Base-by-base conservation (phyloP, 352 stramenopile genomes). In the Phytopythium ostracodes region DNA sequence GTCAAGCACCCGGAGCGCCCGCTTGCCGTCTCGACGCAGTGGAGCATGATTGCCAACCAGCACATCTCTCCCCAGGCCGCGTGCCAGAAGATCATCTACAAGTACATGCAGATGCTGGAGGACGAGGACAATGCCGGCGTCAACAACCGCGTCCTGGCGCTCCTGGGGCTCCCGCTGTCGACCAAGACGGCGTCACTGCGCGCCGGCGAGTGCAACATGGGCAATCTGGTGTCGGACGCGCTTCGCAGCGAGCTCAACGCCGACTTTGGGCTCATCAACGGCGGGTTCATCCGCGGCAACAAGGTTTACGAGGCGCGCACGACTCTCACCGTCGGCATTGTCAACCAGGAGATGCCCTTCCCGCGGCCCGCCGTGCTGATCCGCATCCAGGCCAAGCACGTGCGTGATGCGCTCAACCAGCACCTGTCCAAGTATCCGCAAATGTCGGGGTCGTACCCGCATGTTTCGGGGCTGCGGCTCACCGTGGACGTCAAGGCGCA, bases 201-300 rank as follows among this genome's bases (percentile, higher is more conserved):
- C 25, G 75, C 75, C 56, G 75, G 79, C 24, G 87, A 96, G 64
- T 73, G 82, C 66, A 93, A 89, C 31, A 67, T 68, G 35, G 86
- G 83, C 29, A 96, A 97, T 52, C 55, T 97, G 40, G 75, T 93
- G 1, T 80, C 87, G 2, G 89, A 97, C 64, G 87, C 86, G 0
- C 67, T 97, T 47, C 83, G 77, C 0, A 80, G 53, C 47, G 73
- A 92, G 57, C 62, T 97, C 38, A 66, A 60, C 17, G 75, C 81
- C 10, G 78, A 90, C 60, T 73, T 91, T 62, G 80, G 73, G 15
- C 68, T 91, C 47, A 87, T 93, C 65, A 94, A 94, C 56, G 84
- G 84, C 31, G 84, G 84, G 7, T 94, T 91, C 49, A 89, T 94
- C 60, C 75, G 81, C 42, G 84, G 82, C 33, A 82, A 94, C 63